Evolutionary conservation across 1,284 basidiomycete genomes (phyloP), one percentile per base, ranked within the genome.

Genomic region (Ceratobasidium sp.): DNA sequence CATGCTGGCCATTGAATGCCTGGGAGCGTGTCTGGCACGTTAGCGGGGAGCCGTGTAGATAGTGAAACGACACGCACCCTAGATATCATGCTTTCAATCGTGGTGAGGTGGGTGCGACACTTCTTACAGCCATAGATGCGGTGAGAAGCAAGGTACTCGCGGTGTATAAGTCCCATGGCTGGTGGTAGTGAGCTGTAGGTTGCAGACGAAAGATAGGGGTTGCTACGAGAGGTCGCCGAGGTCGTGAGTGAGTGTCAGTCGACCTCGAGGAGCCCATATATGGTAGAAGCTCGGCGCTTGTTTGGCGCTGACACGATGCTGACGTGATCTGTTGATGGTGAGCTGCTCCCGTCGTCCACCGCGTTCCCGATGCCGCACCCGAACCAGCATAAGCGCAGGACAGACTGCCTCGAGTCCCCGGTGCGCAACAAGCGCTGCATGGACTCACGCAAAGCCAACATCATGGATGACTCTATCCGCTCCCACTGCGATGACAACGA

Each of bases 1-100:
- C 97, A 80, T 98, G 94, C 81, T 97, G 95, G 16, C 97, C 96
- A 77, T 91, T 94, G 85, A 95, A 96, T 58, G 92, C 91, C 93
- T 96, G 79, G 4, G 62, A 71, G 48, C 69, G 65, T 28, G 28
- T 36, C 50, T 36, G n/a, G 28, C 45, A 16, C 34, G 30, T 43
- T 48, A 57, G 30, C 45, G 28, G 26, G n/a, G 45, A 57, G 32
- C 50, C 21, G 67, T 36, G 41, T 50, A 39, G 53, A 67, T 23
- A 70, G 21, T 43, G 46, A 52, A 67, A 50, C n/a, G 21, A 34
- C 26, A n/a, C 90, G 78, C 78, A 96, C 96, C 81, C 92, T 87
- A 75, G 94, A 96, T 75, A 98, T 89, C 87, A 98, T 92, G 67
- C 89, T 90, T 80, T 97, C 94, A 71, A 92, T 91, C 10, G 95